These are phyloP conservation scores for Epichloe gansuensis DNA, from an alignment of 2,329 filamentous ascomycete genomes.

Conservation along the genomic window DNA sequence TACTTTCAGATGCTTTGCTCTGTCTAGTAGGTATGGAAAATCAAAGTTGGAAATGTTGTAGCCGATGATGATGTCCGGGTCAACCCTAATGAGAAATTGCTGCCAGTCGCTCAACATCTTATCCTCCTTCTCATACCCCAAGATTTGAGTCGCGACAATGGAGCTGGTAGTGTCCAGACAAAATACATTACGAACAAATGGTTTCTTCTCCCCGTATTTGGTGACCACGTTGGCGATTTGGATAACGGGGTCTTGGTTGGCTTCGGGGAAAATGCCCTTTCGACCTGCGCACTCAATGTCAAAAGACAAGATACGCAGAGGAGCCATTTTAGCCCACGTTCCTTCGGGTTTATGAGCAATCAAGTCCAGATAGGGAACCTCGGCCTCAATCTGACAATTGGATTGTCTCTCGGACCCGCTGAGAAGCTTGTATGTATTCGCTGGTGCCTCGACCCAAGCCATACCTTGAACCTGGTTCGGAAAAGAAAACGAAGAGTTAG, in stretches of 20 bases:
- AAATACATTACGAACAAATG: constrained; percentile 93
- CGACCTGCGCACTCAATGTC: constrained; percentile 98
- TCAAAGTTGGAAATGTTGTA: constrained; percentile 99
- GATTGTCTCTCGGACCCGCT: constrained; percentile 56
- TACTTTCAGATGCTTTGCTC: constrained; percentile 74
- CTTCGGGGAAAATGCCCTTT: constrained; percentile 93
- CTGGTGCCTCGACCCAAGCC: constrained; percentile 88
- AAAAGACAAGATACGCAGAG: constrained; percentile 82
- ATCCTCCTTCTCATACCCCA: constrained; percentile 69
- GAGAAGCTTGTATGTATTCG: constrained; percentile 60
- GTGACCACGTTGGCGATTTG: constrained; percentile 97
- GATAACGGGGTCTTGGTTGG: constrained; percentile 84
- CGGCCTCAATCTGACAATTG: constrained; percentile 91
- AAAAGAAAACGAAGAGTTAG: not conserved
- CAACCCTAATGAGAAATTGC: constrained; percentile 76
- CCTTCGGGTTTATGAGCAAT: constrained; percentile 80
- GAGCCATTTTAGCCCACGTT: constrained; percentile 97
- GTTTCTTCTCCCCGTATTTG: constrained; percentile 85
- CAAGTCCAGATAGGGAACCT: constrained; percentile 68
- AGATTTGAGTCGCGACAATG: constrained; percentile 88
- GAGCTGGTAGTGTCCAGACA: constrained; percentile 83
- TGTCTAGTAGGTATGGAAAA: constrained; percentile 86
- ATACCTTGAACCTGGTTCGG: constrained; percentile 64
- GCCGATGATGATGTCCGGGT: constrained; percentile 94
- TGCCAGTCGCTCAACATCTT: constrained; percentile 91